Evolutionary conservation across 495 filamentous ascomycete species (phyloP).

Genomic region (Schizothecium vesticola): DNA sequence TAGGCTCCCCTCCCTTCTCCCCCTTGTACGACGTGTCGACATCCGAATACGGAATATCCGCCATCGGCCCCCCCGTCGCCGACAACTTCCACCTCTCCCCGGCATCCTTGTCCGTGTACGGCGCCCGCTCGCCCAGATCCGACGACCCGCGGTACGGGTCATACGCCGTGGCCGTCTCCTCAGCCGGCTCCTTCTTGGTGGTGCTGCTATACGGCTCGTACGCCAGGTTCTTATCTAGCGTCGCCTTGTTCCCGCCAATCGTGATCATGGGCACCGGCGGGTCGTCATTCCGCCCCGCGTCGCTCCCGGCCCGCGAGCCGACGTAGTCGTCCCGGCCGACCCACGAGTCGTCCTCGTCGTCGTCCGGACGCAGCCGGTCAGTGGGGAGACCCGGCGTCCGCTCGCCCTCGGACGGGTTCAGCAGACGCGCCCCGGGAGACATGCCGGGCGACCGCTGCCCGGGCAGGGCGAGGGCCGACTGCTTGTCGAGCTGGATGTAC

Average conservation of each 20-base stretch:
- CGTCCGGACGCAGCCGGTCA: background rate
- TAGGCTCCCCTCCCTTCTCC: background rate
- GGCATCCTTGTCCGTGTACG: background rate
- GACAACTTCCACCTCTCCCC: background rate
- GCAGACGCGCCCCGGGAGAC: background rate
- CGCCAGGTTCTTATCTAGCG: conserved; percentile 17
- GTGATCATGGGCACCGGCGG: conserved; percentile 7
- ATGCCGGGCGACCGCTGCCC: background rate
- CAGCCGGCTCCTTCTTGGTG: background rate
- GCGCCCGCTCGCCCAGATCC: background rate
- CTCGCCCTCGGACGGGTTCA: background rate
- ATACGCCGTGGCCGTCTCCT: background rate
- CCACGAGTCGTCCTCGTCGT: conserved; percentile 21
- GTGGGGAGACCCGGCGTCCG: background rate
- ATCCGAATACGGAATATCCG: background rate
- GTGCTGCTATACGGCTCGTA: conserved; percentile 16
- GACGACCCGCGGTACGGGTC: background rate
- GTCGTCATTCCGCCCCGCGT: background rate
- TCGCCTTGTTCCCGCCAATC: conserved; percentile 11
- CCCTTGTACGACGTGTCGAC: background rate
- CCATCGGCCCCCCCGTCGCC: background rate
- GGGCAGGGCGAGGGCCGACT: conserved; percentile 9
- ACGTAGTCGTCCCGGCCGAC: conserved; percentile 22
- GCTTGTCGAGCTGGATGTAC: conserved; percentile 34
- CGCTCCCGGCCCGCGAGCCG: background rate